Conservation (phyloP, 1,139 yeast species). For the Scheffersomyces parashehatae region DNA sequence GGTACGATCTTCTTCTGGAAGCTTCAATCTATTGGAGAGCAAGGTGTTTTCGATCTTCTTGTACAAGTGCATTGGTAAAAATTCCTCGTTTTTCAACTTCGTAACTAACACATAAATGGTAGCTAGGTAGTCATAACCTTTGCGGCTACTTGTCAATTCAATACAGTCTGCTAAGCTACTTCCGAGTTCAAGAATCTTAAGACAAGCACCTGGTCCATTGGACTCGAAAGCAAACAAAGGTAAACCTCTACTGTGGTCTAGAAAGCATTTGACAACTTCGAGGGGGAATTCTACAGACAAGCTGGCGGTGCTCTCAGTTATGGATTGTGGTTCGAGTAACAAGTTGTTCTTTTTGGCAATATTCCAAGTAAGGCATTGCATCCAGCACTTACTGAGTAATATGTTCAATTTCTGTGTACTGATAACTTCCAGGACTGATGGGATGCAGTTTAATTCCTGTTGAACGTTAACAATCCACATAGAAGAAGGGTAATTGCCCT, state of each 20-base stretch:
- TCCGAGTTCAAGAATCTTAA: slow-evolving; percentile 38
- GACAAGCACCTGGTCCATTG: slow-evolving; percentile 41
- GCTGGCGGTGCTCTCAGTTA: slow-evolving; percentile 10
- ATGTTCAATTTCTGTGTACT: slow-evolving; percentile 37
- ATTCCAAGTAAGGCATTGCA: slow-evolving; percentile 40
- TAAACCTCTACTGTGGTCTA: slow-evolving; percentile 25
- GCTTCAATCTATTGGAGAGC: slow-evolving; percentile 9
- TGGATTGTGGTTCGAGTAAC: slow-evolving; percentile 6
- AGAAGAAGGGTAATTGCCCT: slow-evolving; percentile 3
- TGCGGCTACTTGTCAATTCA: slow-evolving; percentile 9
- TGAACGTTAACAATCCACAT: slow-evolving; percentile 33
- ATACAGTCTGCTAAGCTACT: slow-evolving; percentile 31
- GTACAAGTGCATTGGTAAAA: slow-evolving; percentile 26
- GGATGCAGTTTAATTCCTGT: slow-evolving; percentile 24
- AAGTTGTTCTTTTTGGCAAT: slow-evolving; percentile 28
- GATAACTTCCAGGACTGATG: slow-evolving; percentile 15
- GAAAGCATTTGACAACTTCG: slow-evolving; percentile 31
- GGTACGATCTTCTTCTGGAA: not conserved
- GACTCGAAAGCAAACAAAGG: slow-evolving; percentile 39
- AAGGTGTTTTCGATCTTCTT: slow-evolving; percentile 16
- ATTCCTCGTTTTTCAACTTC: slow-evolving; percentile 26
- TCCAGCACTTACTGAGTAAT: slow-evolving; percentile 36
- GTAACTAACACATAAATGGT: slow-evolving; percentile 25
- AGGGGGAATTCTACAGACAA: slow-evolving; percentile 32
- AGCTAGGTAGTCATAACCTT: slow-evolving; percentile 21